Conservation (phyloP, 345 rosid species). For the Rhodamnia rubescens region DNA sequence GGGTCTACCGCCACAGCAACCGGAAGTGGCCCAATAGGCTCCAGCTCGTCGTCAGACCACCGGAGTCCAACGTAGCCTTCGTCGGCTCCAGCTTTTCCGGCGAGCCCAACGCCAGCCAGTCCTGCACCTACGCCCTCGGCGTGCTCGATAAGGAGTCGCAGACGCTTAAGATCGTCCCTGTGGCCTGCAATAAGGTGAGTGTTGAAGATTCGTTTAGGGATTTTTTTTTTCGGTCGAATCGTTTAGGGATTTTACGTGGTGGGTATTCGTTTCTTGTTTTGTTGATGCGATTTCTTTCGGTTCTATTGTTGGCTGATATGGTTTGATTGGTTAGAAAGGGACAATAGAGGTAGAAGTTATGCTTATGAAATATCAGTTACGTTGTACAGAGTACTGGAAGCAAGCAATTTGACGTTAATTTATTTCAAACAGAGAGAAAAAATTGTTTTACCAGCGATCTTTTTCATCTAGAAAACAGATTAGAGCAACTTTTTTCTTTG, state of each 20-base stretch:
- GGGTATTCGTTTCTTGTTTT: not conserved
- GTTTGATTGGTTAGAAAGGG: not conserved
- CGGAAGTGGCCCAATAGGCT: constrained; percentile 28
- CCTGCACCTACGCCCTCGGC: constrained; percentile 54
- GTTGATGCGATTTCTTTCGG: not conserved
- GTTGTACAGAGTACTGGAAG: not conserved
- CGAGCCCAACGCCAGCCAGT: constrained; percentile 54
- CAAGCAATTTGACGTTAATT: not conserved
- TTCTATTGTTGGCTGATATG: not conserved
- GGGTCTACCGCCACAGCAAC: not conserved
- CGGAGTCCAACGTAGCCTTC: constrained; percentile 45
- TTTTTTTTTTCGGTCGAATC: too few species aligned
- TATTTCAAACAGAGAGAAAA: not conserved
- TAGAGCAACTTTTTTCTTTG: not conserved
- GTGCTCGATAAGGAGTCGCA: constrained; percentile 52
- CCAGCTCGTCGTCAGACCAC: constrained; percentile 65
- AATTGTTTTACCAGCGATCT: not conserved
- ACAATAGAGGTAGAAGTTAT: not conserved
- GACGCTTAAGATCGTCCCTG: constrained; percentile 55
- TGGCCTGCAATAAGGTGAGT: constrained; percentile 70
- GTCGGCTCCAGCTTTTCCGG: constrained; percentile 60
- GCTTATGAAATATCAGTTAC: not conserved
- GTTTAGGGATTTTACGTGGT: not conserved
- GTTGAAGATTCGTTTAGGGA: not conserved
- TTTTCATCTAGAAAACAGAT: not conserved